Evolutionary conservation across 2,329 filamentous ascomycete species (phyloP), one percentile per base, ranked within the genome.

Genomic region (Passalora sequoiae): DNA sequence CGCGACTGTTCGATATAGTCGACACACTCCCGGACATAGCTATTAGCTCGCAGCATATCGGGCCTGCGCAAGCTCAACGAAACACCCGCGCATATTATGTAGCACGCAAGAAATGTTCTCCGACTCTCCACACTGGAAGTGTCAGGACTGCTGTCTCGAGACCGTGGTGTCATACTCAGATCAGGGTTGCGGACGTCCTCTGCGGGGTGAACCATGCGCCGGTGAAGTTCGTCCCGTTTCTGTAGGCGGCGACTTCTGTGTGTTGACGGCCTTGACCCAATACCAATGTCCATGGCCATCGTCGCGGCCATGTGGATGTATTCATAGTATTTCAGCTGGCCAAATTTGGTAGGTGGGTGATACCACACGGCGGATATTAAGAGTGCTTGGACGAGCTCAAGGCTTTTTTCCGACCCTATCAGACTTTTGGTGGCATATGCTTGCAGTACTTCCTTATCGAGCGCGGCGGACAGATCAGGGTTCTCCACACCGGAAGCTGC

Each of bases 41-140:
- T 63, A 21, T 72, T 75, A 74, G 78, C 80, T 17, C 76, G 70
- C 41, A 83, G 67, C 53, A 83, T 66, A 43, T 76, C 77, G 2
- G 78, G 78, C 16, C 80, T 70, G 47, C 79, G 77, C 52, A 83
- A 62, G 7, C 77, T 76, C 69, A 83, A 78, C 40, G 78, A 69
- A 15, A 78, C 75, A 52, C 80, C 81, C 8, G 74, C 69, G 16
- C 76, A 71, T 38, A 81, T 62, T 49, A 77, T 77, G 54, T 80
- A 82, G 54, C 73, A 77, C 2, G 75, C 69, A 48, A 83, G 63
- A 74, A 79, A 81, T 0, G 77, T 70, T 7, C 80, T 71, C 17
- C 78, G 67, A 29, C 70, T 68, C 59, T 81, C 78, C 20, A 80
- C 60, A 19, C 68, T 73, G 20, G 70, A 72, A 6, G 78, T 72